phyloP scores from a whole-genome alignment of 108 stramenopile species.

The Skeletonema potamos region DNA sequence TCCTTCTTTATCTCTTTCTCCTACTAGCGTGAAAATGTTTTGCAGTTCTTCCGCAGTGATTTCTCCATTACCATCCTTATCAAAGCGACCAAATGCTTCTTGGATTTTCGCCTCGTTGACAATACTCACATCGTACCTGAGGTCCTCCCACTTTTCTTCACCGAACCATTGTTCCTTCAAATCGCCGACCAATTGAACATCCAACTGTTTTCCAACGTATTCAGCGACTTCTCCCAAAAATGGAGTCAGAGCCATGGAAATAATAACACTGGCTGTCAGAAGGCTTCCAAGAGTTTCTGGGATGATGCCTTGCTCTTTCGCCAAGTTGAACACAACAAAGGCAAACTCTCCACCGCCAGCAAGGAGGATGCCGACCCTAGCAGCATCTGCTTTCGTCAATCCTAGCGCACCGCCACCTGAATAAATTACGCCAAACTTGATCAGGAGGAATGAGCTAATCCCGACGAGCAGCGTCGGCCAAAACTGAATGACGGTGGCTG shows the following conservation, averaged over 20 bases:
- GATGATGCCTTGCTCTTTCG: slow-evolving; percentile 63
- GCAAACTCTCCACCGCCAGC: slow-evolving; percentile 79
- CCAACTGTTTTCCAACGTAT: slow-evolving; percentile 52
- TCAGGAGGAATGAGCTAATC: slow-evolving; percentile 51
- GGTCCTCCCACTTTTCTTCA: slow-evolving; percentile 40
- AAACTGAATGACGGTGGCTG: slow-evolving; percentile 50
- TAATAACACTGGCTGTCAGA: slow-evolving; percentile 69
- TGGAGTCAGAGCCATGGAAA: slow-evolving; percentile 81
- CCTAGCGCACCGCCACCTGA: slow-evolving; percentile 62
- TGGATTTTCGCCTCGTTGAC: slow-evolving; percentile 51
- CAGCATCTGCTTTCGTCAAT: slow-evolving; percentile 58
- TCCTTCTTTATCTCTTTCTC: slow-evolving; percentile 53
- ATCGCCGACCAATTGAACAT: slow-evolving; percentile 34
- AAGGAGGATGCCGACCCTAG: slow-evolving; percentile 59
- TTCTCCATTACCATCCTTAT: slow-evolving; percentile 66
- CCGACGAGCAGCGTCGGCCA: slow-evolving; percentile 73
- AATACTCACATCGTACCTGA: slow-evolving; percentile 53
- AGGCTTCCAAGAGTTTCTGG: slow-evolving; percentile 50
- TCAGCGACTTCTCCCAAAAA: slow-evolving; percentile 65
- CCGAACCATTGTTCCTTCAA: slow-evolving; percentile 26
- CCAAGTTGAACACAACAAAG: slow-evolving; percentile 74
- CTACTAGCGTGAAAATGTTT: slow-evolving; percentile 41
- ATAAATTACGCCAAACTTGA: slow-evolving; percentile 63
- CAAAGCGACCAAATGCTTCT: slow-evolving; percentile 66
- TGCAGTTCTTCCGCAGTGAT: slow-evolving; percentile 52